Evolutionary conservation across 805 yeast genomes (phyloP), one percentile per base, ranked within the genome.

Genomic region (Candida dajiaensis): DNA sequence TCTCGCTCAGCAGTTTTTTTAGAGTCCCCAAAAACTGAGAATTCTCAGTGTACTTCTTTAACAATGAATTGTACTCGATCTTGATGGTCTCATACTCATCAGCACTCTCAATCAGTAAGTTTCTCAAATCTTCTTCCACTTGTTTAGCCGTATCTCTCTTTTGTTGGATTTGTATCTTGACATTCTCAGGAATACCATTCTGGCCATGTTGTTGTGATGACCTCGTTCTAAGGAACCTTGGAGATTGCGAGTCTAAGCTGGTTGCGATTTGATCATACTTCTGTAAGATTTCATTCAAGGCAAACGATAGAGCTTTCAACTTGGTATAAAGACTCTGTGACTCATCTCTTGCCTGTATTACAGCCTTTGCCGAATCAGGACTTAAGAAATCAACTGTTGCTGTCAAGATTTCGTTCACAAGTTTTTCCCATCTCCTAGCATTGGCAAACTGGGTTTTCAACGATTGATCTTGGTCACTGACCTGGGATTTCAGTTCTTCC

Each of bases 281-380:
- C 10, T 47, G 48, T 18, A 41, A 36, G 0, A 57, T 42, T 26
- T 56, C 61, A 41, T 43, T 46, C n/a, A 56, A 20, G 7, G 57
- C 55, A 13, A 55, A 42, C 4, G 46, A 47, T 3, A 55, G 42
- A 4, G 55, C 53, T 29, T 52, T 48, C 15, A 60, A 38, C 38
- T 57, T 58, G 1, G 58, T 55, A 16, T 56, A 56, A 5, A 58
- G n/a, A 1, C 61, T 55, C 15, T 38, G 44, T 2, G 58, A 48
- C 13, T 41, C 25, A 28, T 52, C 54, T 26, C 52, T 54, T 1
- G 61, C 60, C 26, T 53, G 55, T 10, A 41, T 21, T 0, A 57
- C 47, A 12, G 58, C 60, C 16, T 48, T 43, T 3, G 51, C 44
- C 2, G 62, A 54, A 4, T 54, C 57, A 12, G 52, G 61, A 6